Conservation (phyloP, 176 grass and related monocot species). For the Cenchrus purpureus region DNA sequence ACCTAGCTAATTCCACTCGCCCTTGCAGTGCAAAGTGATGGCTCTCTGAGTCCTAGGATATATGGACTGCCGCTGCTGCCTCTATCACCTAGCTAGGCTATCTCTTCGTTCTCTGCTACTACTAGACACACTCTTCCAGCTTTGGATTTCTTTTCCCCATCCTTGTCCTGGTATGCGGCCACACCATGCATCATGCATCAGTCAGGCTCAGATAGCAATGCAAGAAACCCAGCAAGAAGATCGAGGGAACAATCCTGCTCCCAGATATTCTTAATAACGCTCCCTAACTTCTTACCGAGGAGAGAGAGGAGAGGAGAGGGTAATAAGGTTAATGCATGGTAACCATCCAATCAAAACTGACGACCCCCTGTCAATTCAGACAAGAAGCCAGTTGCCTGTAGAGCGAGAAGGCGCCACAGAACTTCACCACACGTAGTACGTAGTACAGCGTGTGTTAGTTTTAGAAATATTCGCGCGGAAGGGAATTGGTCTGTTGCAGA, state of each 20-base stretch:
- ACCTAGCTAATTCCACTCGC: background rate
- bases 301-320: no score
- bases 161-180: background rate
- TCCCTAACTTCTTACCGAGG: slow-evolving; percentile 15
- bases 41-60: slow-evolving; percentile 22
- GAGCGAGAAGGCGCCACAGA: slow-evolving; percentile 32
- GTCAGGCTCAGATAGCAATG: background rate
- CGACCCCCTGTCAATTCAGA: slow-evolving; percentile 36
- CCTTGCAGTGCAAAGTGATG: slow-evolving; percentile 29
- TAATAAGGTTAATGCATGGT: background rate
- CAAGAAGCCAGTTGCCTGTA: slow-evolving; percentile 13
- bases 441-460: background rate
- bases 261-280: slow-evolving; percentile 23
- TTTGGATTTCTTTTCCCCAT: slow-evolving; percentile 32
- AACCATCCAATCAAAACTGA: background rate
- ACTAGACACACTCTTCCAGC: background rate
- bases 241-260: slow-evolving; percentile 30
- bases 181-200: background rate
- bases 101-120: background rate
- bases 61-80: slow-evolving; percentile 5
- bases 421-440: no score
- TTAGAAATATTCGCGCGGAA: background rate
- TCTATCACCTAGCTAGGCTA: background rate
- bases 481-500: background rate
- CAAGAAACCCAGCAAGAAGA: no score